These are phyloP conservation scores for Acacia pycnantha DNA, from an alignment of 331 rosid species.

Conservation along the genomic window DNA sequence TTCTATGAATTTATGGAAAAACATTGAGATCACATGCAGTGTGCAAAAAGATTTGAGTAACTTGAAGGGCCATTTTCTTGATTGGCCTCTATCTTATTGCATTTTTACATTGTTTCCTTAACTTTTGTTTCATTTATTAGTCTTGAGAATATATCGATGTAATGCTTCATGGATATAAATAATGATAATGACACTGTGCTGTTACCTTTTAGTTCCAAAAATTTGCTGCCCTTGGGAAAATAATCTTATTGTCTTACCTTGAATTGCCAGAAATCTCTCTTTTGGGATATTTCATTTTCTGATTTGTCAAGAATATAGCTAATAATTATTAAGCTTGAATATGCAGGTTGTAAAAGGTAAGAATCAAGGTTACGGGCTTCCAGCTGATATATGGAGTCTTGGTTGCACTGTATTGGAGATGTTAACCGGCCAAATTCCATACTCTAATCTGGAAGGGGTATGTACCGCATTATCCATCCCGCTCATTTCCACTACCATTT, in stretches of 20 bases:
- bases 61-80: constrained; percentile 5
- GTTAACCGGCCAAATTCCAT: constrained; percentile 72
- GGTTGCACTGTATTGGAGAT: constrained; percentile 98
- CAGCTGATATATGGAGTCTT: constrained; percentile 98
- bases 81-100: constrained; percentile 1
- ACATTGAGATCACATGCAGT: not conserved
- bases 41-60: constrained; percentile 1
- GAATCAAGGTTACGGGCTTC: constrained; percentile 75
- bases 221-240: not conserved
- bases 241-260: constrained; percentile 12
- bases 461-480: constrained; percentile 27
- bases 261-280: not conserved
- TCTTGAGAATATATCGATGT: constrained; percentile 11
- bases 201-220: constrained; percentile 9
- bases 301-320: not conserved
- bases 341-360: constrained; percentile 82
- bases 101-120: not conserved
- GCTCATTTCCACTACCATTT: not conserved
- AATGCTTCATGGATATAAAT: constrained; percentile 1
- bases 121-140: constrained; percentile 3
- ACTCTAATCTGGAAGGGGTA: constrained; percentile 64
- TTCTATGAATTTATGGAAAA: not conserved
- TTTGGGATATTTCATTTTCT: constrained; percentile 15
- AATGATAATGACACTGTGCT: not conserved
- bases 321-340: constrained; percentile 24